Base-by-base conservation (phyloP, 306 rosid genomes). In the Senna tora region DNA sequence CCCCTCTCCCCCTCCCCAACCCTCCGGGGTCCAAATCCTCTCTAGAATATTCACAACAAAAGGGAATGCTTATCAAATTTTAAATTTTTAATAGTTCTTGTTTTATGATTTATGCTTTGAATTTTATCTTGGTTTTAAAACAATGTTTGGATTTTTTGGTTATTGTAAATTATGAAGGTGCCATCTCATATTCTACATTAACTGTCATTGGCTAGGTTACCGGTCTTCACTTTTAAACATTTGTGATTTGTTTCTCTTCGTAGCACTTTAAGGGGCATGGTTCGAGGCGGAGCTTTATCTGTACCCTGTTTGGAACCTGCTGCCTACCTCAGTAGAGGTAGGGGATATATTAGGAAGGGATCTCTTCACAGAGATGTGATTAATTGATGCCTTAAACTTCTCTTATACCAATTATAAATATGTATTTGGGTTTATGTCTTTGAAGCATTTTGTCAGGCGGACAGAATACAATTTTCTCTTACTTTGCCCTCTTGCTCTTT, bases 261-360 rank as follows among this genome's bases (percentile, higher is more conserved):
- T 90, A 90, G 92, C 83, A 67, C 75, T 71, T 77, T 83, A 88
- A 79, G 85, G 98, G 87, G 75, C 84, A 91, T 69, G 80, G 67
- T 82, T 82, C 91, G 86, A 80, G 84, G 89, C 55, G 94, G 91
- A 94, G 95, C 96, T 83, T 87, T 86, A 69, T 84, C 84, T 84
- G 76, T 90, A 77, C 77, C 87, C 87, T 91, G 88, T 80, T 91
- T 86, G 91, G 96, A 82, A 74, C 83, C 81, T 82, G 96, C 98
- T 91, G 92, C 91, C 80, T 83, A 89, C 94, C 98, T 87, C 98
- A 82, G 62, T 81, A 91, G 91, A 89, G 84, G 90, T 87, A 89
- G 96, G 85, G 76, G 88, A 86, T 69, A 78, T 76, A 83, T 63
- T 77, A 20, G 84, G 88, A 88, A 79, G 87, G 87, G 88, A 75